Evolutionary conservation across 2,329 filamentous ascomycete species (phyloP).

Genomic region (Fusarium sp.): DNA sequence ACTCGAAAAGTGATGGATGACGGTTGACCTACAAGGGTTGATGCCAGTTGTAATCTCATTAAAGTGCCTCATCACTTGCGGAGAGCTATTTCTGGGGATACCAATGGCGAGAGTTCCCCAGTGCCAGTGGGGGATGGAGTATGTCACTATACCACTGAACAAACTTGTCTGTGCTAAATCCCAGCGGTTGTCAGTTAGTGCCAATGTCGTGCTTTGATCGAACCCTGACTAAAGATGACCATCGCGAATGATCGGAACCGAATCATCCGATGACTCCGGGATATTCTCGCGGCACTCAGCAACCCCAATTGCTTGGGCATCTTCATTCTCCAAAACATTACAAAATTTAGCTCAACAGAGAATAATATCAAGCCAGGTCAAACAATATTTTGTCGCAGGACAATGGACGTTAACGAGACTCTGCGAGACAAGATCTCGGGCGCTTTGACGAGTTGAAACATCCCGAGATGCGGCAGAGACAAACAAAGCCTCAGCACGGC

Average conservation of each 20-base stretch:
- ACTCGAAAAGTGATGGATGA: neutral
- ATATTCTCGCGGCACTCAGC: constrained; percentile 7
- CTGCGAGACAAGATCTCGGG: neutral
- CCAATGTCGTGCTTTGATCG: neutral
- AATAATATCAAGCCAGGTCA: neutral
- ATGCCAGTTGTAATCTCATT: neutral
- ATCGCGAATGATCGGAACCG: constrained; percentile 18
- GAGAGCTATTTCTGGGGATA: neutral
- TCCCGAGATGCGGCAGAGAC: constrained; percentile 10
- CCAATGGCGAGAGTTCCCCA: neutral
- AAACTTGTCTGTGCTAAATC: accelerated
- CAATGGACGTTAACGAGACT: neutral
- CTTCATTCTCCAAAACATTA: neutral
- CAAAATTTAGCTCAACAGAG: neutral
- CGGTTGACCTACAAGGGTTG: neutral
- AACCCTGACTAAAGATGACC: neutral
- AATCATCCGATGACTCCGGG: constrained; percentile 12
- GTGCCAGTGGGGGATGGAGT: neutral
- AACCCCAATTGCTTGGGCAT: neutral
- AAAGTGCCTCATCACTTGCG: neutral
- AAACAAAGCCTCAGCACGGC: neutral
- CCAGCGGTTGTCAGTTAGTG: neutral
- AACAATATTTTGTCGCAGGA: neutral
- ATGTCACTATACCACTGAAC: neutral
- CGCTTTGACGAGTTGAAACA: neutral